Evolutionary conservation across 257 asterid genomes (phyloP).

Genomic region (Avicennia marina): DNA sequence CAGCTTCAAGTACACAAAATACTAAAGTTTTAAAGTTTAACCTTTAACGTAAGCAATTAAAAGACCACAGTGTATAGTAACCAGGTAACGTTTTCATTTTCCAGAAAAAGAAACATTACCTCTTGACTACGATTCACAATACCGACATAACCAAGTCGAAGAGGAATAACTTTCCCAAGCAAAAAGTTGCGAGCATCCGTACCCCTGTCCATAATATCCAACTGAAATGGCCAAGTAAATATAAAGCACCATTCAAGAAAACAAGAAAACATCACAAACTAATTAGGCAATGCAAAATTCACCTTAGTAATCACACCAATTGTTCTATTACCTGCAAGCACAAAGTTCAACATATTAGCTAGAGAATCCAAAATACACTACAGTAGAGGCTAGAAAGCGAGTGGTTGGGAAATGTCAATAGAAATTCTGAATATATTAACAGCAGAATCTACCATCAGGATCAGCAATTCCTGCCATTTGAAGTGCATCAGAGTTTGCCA

Average conservation of each 20-base stretch:
- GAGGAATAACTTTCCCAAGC: conserved; percentile 97
- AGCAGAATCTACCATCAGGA: conserved; percentile 67
- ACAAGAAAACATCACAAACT: conserved; percentile 1
- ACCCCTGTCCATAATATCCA: conserved; percentile 99
- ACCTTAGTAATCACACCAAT: conserved; percentile 98
- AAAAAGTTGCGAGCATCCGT: conserved; percentile 89
- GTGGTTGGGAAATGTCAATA: neutral
- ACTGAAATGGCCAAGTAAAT: conserved; percentile 46
- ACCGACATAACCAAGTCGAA: conserved; percentile 94
- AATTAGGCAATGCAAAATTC: conserved; percentile 3
- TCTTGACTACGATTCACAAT: conserved; percentile 97
- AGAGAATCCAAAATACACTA: conserved; percentile 3
- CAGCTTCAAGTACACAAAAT: too few species aligned
- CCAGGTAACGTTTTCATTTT: neutral
- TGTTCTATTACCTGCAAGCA: conserved; percentile 79
- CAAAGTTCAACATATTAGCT: conserved; percentile 23
- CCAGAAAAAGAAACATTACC: conserved; percentile 41
- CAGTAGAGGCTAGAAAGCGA: neutral
- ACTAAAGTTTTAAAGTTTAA: too few species aligned
- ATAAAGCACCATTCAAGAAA: neutral
- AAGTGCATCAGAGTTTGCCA: conserved; percentile 97
- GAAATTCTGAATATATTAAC: neutral
- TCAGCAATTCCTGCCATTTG: conserved; percentile 97
- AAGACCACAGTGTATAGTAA: neutral
- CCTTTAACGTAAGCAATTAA: neutral